Base-by-base conservation (phyloP, 179 eudicot species). In the Sideroxylon spinosum region DNA sequence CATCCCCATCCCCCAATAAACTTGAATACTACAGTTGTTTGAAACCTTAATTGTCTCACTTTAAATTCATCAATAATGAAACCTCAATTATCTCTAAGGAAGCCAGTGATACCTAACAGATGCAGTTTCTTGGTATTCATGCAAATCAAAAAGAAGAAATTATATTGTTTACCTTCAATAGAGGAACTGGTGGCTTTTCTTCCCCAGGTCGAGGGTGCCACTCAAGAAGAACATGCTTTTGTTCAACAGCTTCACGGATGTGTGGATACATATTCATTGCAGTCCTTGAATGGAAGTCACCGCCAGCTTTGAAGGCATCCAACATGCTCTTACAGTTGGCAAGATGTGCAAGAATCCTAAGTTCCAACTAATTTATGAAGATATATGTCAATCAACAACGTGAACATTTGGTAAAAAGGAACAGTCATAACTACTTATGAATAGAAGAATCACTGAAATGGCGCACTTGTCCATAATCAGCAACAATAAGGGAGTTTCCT, bases 251-350 rank as follows among this genome's bases (percentile, higher is more conserved):
- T 75, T 93, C 91, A 74, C 93, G 89, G 68, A 93, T 94, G 78
- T 95, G 92, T 16, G 94, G 93, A 85, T 95, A 95, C 99, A 95
- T 95, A 79, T 95, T 95, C 99, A 95, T 95, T 53, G 99, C 99
- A 73, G 99, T 95, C 83, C 99, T 89, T 57, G 99, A 95, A 82
- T 95, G 99, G 85, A 95, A 95, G 81, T 95, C 99, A 77, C 99
- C 99, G 70, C 99, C 99, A 60, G 98, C 97, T 83, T 87, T 79
- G 80, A 95, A 95, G 68, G 99, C 99, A 78, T 91, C 92, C 88
- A 91, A 87, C 99, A 93, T 95, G 87, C 99, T 95, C 92, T 89
- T 89, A 86, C 99, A 95, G 85, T 86, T 78, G 50, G 99, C 92
- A 80, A 95, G 98, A 83, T 95, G 99, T 65, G 99, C 99, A 80